Conservation (phyloP, 2,329 filamentous ascomycete species). For the Cordyceps cicadae region DNA sequence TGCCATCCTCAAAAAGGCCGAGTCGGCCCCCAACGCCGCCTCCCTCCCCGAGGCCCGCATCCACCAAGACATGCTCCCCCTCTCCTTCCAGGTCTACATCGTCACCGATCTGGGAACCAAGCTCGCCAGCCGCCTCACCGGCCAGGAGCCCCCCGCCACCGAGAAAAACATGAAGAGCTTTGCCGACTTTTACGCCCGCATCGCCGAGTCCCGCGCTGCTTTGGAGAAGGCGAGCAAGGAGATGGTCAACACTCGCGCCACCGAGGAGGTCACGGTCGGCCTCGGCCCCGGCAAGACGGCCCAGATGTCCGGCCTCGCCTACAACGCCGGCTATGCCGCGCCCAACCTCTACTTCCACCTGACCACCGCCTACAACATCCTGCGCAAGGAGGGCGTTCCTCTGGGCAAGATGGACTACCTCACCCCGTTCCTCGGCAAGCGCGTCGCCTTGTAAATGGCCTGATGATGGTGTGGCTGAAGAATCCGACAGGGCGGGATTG, state of each 20-base stretch:
- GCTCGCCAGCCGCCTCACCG: slow-evolving; percentile 26
- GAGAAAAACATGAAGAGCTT: slow-evolving; percentile 23
- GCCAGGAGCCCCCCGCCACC: slow-evolving; percentile 20
- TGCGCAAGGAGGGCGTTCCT: slow-evolving; percentile 51
- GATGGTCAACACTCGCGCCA: slow-evolving; percentile 24
- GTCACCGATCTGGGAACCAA: slow-evolving; percentile 23
- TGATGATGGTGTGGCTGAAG: neutral
- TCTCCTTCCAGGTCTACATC: slow-evolving; percentile 33
- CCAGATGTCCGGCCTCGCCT: slow-evolving; percentile 27
- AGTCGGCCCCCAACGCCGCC: slow-evolving; percentile 24
- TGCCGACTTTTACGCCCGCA: slow-evolving; percentile 26
- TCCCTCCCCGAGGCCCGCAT: slow-evolving; percentile 26
- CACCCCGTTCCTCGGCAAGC: slow-evolving; percentile 23
- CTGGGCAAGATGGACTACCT: slow-evolving; percentile 55
- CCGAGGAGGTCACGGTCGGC: slow-evolving; percentile 21
- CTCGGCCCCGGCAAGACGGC: slow-evolving; percentile 24
- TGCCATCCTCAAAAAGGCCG: slow-evolving; percentile 29
- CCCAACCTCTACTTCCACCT: slow-evolving; percentile 61
- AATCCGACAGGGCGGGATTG: neutral
- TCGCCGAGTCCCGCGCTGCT: slow-evolving; percentile 23
- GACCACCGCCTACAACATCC: slow-evolving; percentile 49
- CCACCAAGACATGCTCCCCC: slow-evolving; percentile 34
- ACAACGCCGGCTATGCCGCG: slow-evolving; percentile 38
- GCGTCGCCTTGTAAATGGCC: slow-evolving; percentile 12
- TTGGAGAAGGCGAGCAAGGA: slow-evolving; percentile 27